Percentiles rank a stretch among this genome's conserved stretches.
Evolutionary conservation across 306 rosid species (phyloP).

Genomic region (Cucumis melo): DNA sequence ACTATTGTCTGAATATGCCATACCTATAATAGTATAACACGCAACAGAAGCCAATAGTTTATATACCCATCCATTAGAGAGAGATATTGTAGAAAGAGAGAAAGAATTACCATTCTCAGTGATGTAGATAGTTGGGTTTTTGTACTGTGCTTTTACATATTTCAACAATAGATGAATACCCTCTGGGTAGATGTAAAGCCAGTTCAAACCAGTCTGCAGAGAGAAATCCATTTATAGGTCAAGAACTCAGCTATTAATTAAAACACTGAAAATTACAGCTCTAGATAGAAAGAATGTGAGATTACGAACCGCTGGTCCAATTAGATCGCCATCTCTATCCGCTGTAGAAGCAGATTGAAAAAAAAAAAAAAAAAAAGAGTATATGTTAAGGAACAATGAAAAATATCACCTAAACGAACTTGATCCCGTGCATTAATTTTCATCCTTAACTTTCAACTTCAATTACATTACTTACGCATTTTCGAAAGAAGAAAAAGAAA

Average conservation of each 20-base stretch:
- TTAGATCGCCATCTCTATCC: conserved; percentile 16
- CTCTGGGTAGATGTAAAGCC: conserved; percentile 10
- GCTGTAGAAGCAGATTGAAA: conserved; percentile 8
- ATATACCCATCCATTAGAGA: not conserved
- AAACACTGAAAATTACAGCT: not conserved
- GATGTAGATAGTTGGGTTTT: not conserved
- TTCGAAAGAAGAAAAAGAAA: not conserved
- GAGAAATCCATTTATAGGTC: not conserved
- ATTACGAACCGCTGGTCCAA: conserved; percentile 18
- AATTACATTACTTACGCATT: not conserved
- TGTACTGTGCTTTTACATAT: not conserved
- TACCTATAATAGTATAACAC: not conserved
- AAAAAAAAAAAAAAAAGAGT: not conserved
- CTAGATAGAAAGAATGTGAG: not conserved
- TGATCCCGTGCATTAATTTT: not conserved
- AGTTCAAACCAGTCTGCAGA: conserved; percentile 4
- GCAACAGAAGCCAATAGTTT: not conserved
- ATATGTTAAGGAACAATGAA: not conserved
- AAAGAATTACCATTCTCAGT: conserved; percentile 8
- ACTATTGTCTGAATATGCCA: conserved; percentile 2
- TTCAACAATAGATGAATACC: not conserved
- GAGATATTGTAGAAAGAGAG: not conserved
- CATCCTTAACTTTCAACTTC: not conserved
- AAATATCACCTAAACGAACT: not conserved
- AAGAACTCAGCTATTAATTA: not conserved